Conservation (phyloP, 345 rosid genomes). For the Cochlearia excelsa region DNA sequence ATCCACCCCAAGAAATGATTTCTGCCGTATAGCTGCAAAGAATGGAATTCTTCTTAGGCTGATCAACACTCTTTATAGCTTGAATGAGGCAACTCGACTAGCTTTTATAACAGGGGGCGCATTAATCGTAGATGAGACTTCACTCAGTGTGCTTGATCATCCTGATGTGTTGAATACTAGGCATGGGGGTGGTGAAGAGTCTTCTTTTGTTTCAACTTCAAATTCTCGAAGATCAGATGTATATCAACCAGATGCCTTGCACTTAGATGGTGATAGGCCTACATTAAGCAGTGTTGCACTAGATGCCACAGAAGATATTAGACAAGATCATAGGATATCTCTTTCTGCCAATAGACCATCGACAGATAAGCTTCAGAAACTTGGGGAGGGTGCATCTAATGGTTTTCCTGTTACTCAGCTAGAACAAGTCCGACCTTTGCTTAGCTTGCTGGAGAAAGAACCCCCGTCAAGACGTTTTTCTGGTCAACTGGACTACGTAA, state of each 20-base stretch:
- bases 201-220: slow-evolving; percentile 64
- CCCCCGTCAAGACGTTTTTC: slow-evolving; percentile 78
- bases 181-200: slow-evolving; percentile 62
- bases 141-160: slow-evolving; percentile 49
- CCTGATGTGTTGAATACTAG: slow-evolving; percentile 54
- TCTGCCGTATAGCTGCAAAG: slow-evolving; percentile 93
- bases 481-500: slow-evolving; percentile 83
- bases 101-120: slow-evolving; percentile 65
- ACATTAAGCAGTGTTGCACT: slow-evolving; percentile 51
- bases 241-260: slow-evolving; percentile 50
- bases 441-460: slow-evolving; percentile 96
- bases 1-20: slow-evolving; percentile 91
- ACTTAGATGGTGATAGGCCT: slow-evolving; percentile 57
- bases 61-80: slow-evolving; percentile 89
- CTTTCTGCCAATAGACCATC: slow-evolving; percentile 56
- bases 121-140: slow-evolving; percentile 52
- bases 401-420: slow-evolving; percentile 54
- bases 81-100: slow-evolving; percentile 90
- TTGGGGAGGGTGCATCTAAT: slow-evolving; percentile 54
- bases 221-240: slow-evolving; percentile 62
- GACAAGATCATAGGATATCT: slow-evolving; percentile 47
- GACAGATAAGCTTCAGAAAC: slow-evolving; percentile 67
- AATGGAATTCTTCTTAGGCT: slow-evolving; percentile 83
- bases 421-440: slow-evolving; percentile 92
- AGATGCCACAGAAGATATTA: slow-evolving; percentile 45